Evolutionary conservation across 148 eudicot genomes (phyloP).

Genomic region (Vaccinium macrocarpon): DNA sequence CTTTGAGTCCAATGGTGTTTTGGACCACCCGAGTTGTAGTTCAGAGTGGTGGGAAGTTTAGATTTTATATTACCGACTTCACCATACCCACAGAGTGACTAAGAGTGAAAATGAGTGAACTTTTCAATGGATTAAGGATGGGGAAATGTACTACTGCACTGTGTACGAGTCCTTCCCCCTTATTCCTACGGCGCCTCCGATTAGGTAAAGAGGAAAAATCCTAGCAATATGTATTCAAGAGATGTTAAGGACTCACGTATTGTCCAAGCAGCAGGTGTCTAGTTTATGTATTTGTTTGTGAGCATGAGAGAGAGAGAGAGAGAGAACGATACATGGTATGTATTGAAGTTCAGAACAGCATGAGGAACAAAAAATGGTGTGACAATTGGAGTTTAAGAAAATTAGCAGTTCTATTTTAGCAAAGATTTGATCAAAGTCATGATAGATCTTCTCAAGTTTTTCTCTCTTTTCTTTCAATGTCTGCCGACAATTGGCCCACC

Average conservation of each 20-base stretch:
- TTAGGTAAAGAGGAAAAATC: not conserved
- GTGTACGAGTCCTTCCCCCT: not conserved
- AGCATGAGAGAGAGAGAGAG: not conserved
- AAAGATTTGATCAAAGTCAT: not conserved
- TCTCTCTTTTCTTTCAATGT: not conserved
- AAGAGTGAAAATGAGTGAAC: not conserved
- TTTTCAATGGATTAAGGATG: not conserved
- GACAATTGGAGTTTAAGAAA: not conserved
- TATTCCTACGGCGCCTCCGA: not conserved
- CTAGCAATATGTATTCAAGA: not conserved
- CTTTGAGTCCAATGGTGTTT: constrained; percentile 24
- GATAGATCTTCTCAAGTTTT: not conserved
- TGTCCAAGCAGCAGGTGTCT: not conserved
- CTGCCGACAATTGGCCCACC: not conserved
- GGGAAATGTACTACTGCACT: not conserved
- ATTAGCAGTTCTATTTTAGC: not conserved
- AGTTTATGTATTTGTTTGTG: not conserved
- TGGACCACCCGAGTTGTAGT: constrained; percentile 20
- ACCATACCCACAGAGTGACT: not conserved
- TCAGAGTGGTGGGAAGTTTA: constrained; percentile 38
- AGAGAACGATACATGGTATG: not conserved
- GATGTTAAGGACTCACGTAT: not conserved
- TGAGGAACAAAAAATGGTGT: not conserved
- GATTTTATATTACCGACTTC: not conserved
- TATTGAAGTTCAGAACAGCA: not conserved